phyloP scores from a whole-genome alignment of 192 early-diverging fungal genomes.

The Coemansia sp. region DNA sequence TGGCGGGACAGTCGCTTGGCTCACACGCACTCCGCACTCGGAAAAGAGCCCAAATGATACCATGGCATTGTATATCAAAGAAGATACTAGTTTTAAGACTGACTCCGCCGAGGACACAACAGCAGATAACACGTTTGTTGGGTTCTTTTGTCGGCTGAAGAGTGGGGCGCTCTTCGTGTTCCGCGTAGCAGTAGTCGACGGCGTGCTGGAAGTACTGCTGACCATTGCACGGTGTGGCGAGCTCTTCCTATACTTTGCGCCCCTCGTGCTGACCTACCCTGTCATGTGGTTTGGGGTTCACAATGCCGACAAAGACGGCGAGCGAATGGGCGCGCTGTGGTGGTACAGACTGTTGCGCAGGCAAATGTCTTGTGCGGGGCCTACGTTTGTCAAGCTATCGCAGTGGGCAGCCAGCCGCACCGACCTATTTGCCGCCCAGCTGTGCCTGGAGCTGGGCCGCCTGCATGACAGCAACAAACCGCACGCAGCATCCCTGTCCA shows the following conservation, averaged over 20 bases:
- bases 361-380: constrained; percentile 84
- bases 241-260: constrained; percentile 69
- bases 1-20: constrained; percentile 3
- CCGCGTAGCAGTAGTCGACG: constrained; percentile 17
- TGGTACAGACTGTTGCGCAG: constrained; percentile 81
- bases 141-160: background rate
- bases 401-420: constrained; percentile 94
- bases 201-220: constrained; percentile 23
- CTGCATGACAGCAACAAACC: constrained; percentile 80
- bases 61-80: background rate
- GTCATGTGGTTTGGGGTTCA: constrained; percentile 57
- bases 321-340: constrained; percentile 67
- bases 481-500: constrained; percentile 73
- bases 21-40: background rate
- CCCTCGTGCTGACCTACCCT: constrained; percentile 63
- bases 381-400: constrained; percentile 94
- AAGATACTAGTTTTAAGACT: background rate
- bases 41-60: background rate
- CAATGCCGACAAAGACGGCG: constrained; percentile 49
- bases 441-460: constrained; percentile 72
- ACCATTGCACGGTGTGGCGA: constrained; percentile 58
- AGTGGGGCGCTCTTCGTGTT: constrained; percentile 4
- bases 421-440: constrained; percentile 76
- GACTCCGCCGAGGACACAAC: background rate
- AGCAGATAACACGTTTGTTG: background rate